Base-by-base conservation (phyloP, 768 basidiomycete species). In the Leucocoprinus leucothites region DNA sequence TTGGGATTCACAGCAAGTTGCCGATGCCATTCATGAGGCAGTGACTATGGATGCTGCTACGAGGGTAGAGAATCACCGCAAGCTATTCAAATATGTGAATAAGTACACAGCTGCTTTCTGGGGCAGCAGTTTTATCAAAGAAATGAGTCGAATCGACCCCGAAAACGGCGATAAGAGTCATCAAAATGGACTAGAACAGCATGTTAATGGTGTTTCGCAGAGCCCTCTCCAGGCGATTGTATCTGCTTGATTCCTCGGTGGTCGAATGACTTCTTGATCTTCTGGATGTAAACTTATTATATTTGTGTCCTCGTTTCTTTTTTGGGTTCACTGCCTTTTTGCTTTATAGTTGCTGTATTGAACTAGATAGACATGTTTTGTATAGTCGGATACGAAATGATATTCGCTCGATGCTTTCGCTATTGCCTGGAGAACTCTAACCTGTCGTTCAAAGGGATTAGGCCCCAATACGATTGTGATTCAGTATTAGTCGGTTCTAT, bases 1-100 rank as follows among this genome's bases (percentile, higher is more conserved):
- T 19, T 95, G 97, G 96, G 97, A 98, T 69, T 90, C 90, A n/a
- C 95, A 98, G 69, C 88, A 94, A 64, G 94, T 97, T 48, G 97
- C 97, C 1, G 87, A 98, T 65, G 94, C 94, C n/a, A 97, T 99
- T 56, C 87, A 94, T 71, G 87, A 92, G 69, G 94, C 97, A 0
- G 87, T 98, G 56, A 93, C 89, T 14, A 94, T 95, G 91, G 82
- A 86, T 47, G 76, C 82, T 3, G 83, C 86, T 43, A 84, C 80
- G 38, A 82, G 93, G n/a, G 88, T 89, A 31, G 89, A 92, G 71
- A 98, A 98, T 71, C 93, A 96, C 69, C 78, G 86, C 62, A 99
- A 99, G 72, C 78, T 99, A 60, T 97, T 92, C 82, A 93, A 93
- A 74, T 97, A 97, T 69, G 91, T 97, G 58, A 87, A 86, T 76